phyloP scores from a whole-genome alignment of 257 asterid genomes.

The Agastache rugosa region DNA sequence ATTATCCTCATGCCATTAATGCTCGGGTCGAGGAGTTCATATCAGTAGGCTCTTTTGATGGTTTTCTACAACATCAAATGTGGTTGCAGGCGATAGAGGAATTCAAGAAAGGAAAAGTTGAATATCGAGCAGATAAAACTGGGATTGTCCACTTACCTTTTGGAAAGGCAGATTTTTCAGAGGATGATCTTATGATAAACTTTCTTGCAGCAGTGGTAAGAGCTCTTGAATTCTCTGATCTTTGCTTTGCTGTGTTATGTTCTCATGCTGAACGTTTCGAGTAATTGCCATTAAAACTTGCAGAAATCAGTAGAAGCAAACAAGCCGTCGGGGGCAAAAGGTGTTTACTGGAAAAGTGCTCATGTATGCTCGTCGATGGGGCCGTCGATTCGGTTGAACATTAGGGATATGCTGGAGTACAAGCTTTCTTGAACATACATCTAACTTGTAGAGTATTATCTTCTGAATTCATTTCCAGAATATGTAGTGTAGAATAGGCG shows the following conservation, averaged over 20 bases:
- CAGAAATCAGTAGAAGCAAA: conserved; percentile 95
- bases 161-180: conserved; percentile 84
- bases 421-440: conserved; percentile 54
- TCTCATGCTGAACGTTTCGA: not conserved
- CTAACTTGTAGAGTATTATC: conserved; percentile 46
- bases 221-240: conserved; percentile 23
- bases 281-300: conserved; percentile 12
- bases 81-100: conserved; percentile 82
- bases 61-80: conserved; percentile 1
- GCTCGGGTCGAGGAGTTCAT: not conserved
- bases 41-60: not conserved
- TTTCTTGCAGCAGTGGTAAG: conserved; percentile 87
- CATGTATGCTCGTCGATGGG: conserved; percentile 96
- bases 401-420: conserved; percentile 81
- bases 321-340: conserved; percentile 94
- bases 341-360: conserved; percentile 95
- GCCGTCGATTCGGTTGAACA: conserved; percentile 87
- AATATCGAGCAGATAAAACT: conserved; percentile 96
- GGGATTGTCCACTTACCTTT: conserved; percentile 98
- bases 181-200: conserved; percentile 84
- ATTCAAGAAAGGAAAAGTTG: conserved; percentile 98
- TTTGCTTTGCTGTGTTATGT: not conserved
- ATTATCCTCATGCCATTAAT: conserved; percentile 14
- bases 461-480: conserved; percentile 34
- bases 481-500: conserved; percentile 36